Percentiles rank a stretch among this genome's conserved stretches.
Conservation (phyloP, 257 asterid species). For the Coffea eugenioides region DNA sequence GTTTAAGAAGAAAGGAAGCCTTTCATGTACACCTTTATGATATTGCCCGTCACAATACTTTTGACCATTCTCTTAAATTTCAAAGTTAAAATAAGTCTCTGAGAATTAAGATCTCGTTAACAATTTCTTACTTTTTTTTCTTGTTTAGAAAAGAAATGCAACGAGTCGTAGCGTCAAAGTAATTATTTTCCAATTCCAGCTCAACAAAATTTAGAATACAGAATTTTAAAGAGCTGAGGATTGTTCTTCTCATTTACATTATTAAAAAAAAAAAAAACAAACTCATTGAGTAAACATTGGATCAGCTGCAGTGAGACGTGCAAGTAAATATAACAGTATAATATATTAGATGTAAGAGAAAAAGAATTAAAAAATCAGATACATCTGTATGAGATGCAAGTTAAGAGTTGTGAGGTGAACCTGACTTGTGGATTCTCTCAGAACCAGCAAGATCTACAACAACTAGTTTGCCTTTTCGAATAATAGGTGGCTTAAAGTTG, state of each 20-base stretch:
- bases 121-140: neutral
- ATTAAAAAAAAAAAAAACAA: constrained; percentile 1
- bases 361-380: neutral
- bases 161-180: neutral
- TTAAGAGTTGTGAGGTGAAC: constrained; percentile 36
- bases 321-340: neutral
- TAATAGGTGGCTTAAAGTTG: constrained; percentile 70
- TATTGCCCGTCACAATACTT: neutral
- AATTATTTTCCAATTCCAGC: neutral
- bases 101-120: neutral
- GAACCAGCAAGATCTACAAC: constrained; percentile 99
- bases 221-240: neutral
- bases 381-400: neutral
- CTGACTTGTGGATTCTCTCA: constrained; percentile 95
- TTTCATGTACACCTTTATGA: neutral
- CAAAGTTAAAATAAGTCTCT: neutral
- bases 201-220: neutral
- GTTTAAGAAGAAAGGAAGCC: neutral
- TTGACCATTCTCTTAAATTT: neutral
- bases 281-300: neutral
- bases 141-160: neutral
- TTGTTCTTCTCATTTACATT: neutral
- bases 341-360: neutral
- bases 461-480: constrained; percentile 88
- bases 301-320: neutral